A percentile compares a stretch with the other conserved stretches of the same genome.
phyloP scores from a whole-genome alignment of 2,329 filamentous ascomycete genomes.

The Colletotrichum viniferum region DNA sequence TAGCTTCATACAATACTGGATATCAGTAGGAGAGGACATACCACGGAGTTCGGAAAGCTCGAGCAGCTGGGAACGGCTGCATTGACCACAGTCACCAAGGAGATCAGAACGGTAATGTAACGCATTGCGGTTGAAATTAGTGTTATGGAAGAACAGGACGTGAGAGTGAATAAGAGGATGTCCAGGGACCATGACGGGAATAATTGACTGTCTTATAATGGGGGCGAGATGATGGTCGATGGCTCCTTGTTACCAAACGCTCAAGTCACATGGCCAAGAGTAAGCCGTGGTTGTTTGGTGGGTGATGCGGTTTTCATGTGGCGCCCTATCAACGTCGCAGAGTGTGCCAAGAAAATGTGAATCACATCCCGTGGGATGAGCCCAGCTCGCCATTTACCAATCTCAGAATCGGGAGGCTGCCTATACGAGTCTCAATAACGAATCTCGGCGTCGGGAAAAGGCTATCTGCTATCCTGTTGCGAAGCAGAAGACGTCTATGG shows the following conservation, averaged over 20 bases:
- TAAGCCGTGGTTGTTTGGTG: background rate
- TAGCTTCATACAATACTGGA: background rate
- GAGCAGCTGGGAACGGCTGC: background rate
- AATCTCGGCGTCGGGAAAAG: background rate
- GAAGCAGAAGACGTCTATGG: background rate
- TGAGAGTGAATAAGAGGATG: background rate
- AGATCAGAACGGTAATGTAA: background rate
- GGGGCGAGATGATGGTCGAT: background rate
- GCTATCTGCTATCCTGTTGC: fast-evolving
- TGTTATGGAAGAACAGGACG: fast-evolving
- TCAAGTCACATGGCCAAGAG: background rate
- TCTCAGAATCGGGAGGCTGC: background rate
- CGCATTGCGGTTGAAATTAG: background rate
- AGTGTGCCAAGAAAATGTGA: background rate
- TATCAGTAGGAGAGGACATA: too few species aligned
- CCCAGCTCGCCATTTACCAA: background rate
- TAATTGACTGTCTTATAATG: background rate
- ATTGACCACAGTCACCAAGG: background rate
- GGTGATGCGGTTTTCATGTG: background rate
- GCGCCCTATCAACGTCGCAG: background rate
- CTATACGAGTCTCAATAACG: background rate
- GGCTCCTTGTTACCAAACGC: background rate
- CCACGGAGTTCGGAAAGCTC: background rate
- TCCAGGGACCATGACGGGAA: fast-evolving
- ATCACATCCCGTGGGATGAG: background rate